A percentile compares a stretch with the other conserved stretches of the same genome.
phyloP scores from a whole-genome alignment of 495 filamentous ascomycete genomes.

The Opeltia flavorubescens region DNA sequence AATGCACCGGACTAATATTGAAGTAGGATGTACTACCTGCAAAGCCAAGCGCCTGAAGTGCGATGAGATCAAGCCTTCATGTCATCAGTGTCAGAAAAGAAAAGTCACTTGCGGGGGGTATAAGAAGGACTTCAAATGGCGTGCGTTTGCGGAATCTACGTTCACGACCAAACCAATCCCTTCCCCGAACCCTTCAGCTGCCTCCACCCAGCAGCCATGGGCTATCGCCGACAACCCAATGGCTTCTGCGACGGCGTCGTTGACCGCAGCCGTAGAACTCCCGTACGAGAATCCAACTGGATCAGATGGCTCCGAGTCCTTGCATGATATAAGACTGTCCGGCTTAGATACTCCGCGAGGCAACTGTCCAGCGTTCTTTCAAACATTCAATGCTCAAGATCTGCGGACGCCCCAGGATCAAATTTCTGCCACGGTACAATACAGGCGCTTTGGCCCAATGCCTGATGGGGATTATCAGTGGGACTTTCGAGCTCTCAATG shows the following conservation, averaged over 20 bases:
- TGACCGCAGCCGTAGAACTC: not conserved
- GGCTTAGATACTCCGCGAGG: not conserved
- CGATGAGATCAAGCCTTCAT: conserved; percentile 64
- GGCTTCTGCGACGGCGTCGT: not conserved
- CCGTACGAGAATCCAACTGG: not conserved
- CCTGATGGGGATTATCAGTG: not conserved
- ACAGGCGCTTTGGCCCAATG: not conserved
- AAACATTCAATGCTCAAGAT: not conserved
- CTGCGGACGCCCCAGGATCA: not conserved
- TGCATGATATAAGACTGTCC: not conserved
- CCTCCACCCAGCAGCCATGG: not conserved
- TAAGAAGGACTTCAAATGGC: conserved; percentile 77
- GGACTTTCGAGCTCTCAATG: not conserved
- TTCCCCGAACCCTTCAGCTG: conserved; percentile 20
- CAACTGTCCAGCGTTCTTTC: not conserved
- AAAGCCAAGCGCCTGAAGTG: conserved; percentile 73
- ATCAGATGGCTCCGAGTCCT: not conserved
- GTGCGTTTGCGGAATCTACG: conserved; percentile 56
- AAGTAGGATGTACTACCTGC: conserved; percentile 63
- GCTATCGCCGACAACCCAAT: not conserved
- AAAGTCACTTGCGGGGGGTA: conserved; percentile 64
- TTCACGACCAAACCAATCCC: conserved; percentile 33
- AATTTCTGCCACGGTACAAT: not conserved
- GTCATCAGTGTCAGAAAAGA: conserved; percentile 57
- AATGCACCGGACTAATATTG: conserved; percentile 22